Evolutionary conservation across 371 early-diverging fungal species (phyloP).

Genomic region (Actinomucor elegans): DNA sequence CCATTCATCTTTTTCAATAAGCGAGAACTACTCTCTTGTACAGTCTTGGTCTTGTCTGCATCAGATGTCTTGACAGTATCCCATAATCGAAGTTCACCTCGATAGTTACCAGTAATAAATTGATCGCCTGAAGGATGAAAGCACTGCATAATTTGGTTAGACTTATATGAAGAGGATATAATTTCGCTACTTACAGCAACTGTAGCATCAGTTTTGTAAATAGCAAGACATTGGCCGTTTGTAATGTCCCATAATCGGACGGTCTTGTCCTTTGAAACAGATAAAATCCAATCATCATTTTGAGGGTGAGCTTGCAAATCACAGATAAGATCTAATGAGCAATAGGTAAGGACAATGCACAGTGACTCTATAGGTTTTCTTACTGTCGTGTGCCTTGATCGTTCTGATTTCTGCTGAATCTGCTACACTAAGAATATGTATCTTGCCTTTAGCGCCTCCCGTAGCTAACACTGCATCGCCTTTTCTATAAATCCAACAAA

Average conservation of each 20-base stretch:
- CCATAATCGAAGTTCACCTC: conserved; percentile 65
- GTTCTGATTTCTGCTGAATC: conserved; percentile 64
- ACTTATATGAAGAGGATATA: neutral
- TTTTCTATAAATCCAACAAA: conserved; percentile 69
- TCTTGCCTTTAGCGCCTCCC: conserved; percentile 60
- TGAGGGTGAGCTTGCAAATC: conserved; percentile 75
- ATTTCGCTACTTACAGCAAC: conserved; percentile 57
- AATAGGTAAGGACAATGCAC: too few species aligned
- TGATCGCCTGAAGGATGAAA: conserved; percentile 58
- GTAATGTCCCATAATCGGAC: conserved; percentile 86
- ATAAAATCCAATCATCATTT: conserved; percentile 67
- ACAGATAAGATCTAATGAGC: conserved; percentile 51
- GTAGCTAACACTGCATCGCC: conserved; percentile 70
- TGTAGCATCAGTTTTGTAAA: conserved; percentile 59
- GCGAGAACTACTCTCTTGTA: conserved; percentile 33
- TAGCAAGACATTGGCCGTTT: conserved; percentile 60
- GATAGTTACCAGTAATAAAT: conserved; percentile 57
- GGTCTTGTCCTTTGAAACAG: conserved; percentile 83
- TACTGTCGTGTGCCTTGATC: conserved; percentile 69
- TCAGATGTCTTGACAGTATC: conserved; percentile 12
- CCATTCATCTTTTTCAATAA: conserved; percentile 43
- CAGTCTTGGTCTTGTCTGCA: conserved; percentile 29
- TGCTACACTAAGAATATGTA: conserved; percentile 76
- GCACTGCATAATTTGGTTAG: conserved; percentile 34
- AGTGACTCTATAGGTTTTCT: conserved; percentile 8